Percentiles rank a stretch among this genome's conserved stretches.
These are phyloP conservation scores for Diaporthe aspalathi DNA, from an alignment of 2,329 filamentous ascomycete species.

Conservation along the genomic window DNA sequence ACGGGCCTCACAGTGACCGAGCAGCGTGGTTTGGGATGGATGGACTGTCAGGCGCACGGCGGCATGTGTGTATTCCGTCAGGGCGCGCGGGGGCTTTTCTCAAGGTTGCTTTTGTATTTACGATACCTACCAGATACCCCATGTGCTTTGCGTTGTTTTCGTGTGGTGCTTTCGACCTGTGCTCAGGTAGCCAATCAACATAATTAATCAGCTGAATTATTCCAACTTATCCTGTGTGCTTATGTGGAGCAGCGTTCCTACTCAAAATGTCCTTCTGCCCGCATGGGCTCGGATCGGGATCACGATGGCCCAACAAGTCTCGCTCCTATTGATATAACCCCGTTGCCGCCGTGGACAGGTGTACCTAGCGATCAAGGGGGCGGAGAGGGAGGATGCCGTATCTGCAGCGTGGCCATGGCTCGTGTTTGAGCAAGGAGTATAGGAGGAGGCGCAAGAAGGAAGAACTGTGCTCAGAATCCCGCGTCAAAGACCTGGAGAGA, in stretches of 20 bases:
- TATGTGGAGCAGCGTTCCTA: not conserved
- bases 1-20: not conserved
- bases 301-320: no score
- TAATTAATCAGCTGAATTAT: not conserved
- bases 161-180: not conserved
- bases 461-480: not conserved
- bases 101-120: conserved; percentile 1
- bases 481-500: not conserved
- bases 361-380: not conserved
- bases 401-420: not conserved
- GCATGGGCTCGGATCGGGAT: no score
- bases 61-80: not conserved
- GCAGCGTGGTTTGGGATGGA: not conserved
- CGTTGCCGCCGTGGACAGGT: not conserved
- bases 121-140: conserved; percentile 4
- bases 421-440: not conserved
- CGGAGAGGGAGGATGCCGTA: not conserved
- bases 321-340: not conserved
- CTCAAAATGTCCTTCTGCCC: not conserved
- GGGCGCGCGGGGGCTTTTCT: no score
- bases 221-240: not conserved
- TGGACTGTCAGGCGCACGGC: not conserved
- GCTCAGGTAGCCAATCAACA: not conserved
- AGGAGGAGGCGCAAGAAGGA: not conserved
- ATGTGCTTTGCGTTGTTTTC: not conserved